Evolutionary conservation across 2,329 filamentous ascomycete species (phyloP), one percentile per base, ranked within the genome.

Genomic region (Fusarium cicatricum): DNA sequence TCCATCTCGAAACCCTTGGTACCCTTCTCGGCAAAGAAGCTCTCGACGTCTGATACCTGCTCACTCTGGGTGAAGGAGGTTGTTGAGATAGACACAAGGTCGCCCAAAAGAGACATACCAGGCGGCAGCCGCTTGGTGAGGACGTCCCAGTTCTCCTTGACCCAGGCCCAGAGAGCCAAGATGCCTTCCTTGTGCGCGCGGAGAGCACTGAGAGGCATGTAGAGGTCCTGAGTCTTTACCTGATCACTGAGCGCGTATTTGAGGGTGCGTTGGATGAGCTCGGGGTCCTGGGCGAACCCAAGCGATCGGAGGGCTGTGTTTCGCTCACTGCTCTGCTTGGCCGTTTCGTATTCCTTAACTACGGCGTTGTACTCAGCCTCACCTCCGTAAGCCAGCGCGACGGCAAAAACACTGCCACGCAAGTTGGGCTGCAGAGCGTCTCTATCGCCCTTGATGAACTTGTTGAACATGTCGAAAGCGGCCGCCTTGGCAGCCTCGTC

Each of bases 191-290:
- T 79, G 71, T 96, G 91, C 47, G 85, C 85, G 54, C 93, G 86
- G 23, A 98, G 84, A 8, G 90, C 90, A 29, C 86, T 85, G 33
- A 95, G 85, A 2, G 94, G 93, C 72, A 97, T 87, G 78, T 97
- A 97, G 62, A 97, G 88, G 74, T 98, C 94, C 75, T 97, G 94
- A 62, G 90, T 92, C 81, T 96, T 96, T 76, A 97, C 90, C 65
- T 96, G 89, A 58, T 88, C 86, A 72, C 87, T 86, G 52, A 93
- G 82, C 28, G 92, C 83, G 60, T 97, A 81, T 26, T 80, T 84
- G 12, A 98, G 83, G 3, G 92, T 94, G 58, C 86, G 86, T 79
- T 95, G 80, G 73, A 97, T 94, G 42, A 97, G 85, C 63, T 89
- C 86, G 2, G 91, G 88, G 52, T 90, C 83, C 71, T 88, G 88